Conservation (phyloP, 176 grass and related monocot species). For the Coix lacrymajobi region DNA sequence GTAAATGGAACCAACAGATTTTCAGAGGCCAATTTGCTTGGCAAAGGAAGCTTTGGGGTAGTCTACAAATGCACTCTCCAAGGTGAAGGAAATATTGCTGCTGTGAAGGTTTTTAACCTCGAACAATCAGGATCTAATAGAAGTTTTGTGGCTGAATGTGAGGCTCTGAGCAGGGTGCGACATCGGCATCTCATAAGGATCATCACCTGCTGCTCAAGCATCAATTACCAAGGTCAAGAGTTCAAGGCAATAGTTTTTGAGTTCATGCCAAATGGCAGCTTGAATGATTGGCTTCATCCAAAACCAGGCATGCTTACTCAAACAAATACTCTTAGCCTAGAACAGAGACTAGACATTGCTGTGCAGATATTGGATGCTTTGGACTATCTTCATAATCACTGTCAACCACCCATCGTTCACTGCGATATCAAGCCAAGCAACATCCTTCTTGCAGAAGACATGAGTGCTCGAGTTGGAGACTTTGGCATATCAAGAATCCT, state of each 20-base stretch:
- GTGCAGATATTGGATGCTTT: neutral
- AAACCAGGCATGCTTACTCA: neutral
- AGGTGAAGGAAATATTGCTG: neutral
- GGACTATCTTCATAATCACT: conserved; percentile 6
- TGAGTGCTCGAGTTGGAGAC: conserved; percentile 40
- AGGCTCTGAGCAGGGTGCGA: neutral
- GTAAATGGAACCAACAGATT: neutral
- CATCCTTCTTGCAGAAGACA: conserved; percentile 34
- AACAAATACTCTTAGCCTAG: neutral
- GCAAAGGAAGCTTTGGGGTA: neutral
- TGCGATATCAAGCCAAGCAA: conserved; percentile 56
- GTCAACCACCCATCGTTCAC: conserved; percentile 13
- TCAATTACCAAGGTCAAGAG: conserved; percentile 21
- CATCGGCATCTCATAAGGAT: conserved; percentile 26
- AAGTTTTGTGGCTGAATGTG: conserved; percentile 38
- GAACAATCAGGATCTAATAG: neutral
- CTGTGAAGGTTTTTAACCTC: conserved; percentile 25
- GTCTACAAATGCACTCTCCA: conserved; percentile 13
- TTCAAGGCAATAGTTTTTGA: conserved; percentile 32
- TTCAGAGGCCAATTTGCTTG: neutral
- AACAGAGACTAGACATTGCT: neutral
- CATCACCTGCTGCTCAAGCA: conserved; percentile 27
- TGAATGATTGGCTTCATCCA: conserved; percentile 26
- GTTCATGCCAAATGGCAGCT: conserved; percentile 33
- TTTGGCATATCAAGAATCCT: conserved; percentile 43